phyloP scores from a whole-genome alignment of 2,329 filamentous ascomycete species.

The Penicillium sp. region DNA sequence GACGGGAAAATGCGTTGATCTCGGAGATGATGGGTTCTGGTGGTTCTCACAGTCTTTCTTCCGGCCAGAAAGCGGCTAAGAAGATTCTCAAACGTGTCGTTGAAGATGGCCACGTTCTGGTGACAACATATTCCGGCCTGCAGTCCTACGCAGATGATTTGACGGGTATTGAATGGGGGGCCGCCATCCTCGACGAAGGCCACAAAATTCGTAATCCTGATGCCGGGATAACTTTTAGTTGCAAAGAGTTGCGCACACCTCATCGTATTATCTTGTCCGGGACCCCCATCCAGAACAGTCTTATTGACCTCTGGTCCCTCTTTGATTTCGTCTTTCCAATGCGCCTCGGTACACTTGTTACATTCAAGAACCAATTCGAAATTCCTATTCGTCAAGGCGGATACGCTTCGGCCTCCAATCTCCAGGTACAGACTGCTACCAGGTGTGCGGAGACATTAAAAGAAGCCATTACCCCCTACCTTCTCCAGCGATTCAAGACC shows the following conservation, averaged over 20 bases:
- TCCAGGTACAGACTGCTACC: constrained; percentile 91
- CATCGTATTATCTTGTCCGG: constrained; percentile 93
- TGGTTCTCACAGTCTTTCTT: constrained; percentile 39
- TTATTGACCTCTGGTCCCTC: constrained; percentile 92
- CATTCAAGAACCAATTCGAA: constrained; percentile 88
- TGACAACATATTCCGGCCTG: constrained; percentile 95
- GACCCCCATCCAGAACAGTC: constrained; percentile 96
- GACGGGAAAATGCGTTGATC: constrained; percentile 63
- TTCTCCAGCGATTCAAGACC: constrained; percentile 87
- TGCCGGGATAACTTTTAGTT: constrained; percentile 88
- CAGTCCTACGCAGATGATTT: constrained; percentile 85
- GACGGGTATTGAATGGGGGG: constrained; percentile 84
- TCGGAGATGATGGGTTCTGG: constrained; percentile 55
- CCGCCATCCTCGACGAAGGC: constrained; percentile 91
- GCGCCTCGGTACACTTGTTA: constrained; percentile 86
- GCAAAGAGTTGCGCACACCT: constrained; percentile 87
- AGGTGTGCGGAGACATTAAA: constrained; percentile 93
- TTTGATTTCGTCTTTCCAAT: constrained; percentile 98
- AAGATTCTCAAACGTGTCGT: constrained; percentile 81
- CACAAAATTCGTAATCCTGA: constrained; percentile 98
- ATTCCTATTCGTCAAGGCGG: constrained; percentile 90
- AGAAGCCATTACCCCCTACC: constrained; percentile 87
- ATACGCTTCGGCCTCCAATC: constrained; percentile 90
- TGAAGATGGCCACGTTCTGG: constrained; percentile 83
- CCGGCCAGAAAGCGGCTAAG: constrained; percentile 68